Evolutionary conservation across 2,329 filamentous ascomycete species (phyloP).

Genomic region (Akanthomyces uredinophilus): DNA sequence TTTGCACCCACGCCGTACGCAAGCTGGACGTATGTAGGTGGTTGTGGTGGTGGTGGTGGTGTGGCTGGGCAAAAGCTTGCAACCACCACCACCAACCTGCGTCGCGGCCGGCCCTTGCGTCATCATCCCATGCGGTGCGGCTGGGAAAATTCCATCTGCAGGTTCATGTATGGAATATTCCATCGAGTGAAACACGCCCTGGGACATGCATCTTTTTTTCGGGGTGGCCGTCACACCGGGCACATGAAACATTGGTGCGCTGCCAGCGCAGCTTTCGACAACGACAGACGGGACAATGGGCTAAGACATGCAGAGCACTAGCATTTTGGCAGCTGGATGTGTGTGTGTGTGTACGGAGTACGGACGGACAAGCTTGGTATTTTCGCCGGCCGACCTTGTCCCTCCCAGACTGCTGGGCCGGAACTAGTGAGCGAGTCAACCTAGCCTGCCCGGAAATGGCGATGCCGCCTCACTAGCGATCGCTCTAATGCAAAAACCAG

Average conservation of each 20-base stretch:
- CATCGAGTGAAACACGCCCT: background rate
- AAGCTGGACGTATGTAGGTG: no score
- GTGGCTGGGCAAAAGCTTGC: no score
- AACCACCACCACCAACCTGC: background rate
- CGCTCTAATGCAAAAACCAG: background rate
- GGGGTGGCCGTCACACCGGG: background rate
- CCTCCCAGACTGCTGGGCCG: background rate
- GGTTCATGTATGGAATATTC: conserved; percentile 3
- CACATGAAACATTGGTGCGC: background rate
- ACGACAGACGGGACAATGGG: background rate
- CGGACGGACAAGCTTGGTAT: background rate
- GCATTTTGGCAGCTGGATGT: background rate
- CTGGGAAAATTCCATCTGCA: background rate
- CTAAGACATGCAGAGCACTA: background rate
- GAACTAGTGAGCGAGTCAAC: conserved; percentile 1
- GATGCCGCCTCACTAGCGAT: background rate
- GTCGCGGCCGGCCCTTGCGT: background rate
- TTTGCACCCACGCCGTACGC: background rate
- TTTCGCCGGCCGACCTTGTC: background rate
- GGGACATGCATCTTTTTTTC: background rate
- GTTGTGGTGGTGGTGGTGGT: no score
- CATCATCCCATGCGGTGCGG: background rate
- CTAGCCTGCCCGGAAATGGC: background rate
- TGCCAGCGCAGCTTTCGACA: background rate
- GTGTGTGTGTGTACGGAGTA: background rate